phyloP scores from a whole-genome alignment of 305 asterid genomes.

The Stenogyne calaminthoides region DNA sequence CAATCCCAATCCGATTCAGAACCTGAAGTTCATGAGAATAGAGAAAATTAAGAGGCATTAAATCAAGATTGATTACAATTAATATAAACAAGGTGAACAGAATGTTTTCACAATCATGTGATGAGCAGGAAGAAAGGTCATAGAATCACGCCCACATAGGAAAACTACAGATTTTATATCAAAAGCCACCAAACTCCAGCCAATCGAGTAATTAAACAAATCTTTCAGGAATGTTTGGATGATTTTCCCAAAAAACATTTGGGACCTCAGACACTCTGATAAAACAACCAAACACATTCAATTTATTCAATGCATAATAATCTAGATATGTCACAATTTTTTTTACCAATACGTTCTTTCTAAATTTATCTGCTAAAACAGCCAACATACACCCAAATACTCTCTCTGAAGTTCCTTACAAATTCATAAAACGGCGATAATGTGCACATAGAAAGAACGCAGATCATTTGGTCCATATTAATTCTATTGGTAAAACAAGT shows the following conservation, averaged over 20 bases:
- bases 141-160: background rate
- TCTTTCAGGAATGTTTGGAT: background rate
- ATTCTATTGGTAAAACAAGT: background rate
- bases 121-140: background rate
- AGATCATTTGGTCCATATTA: background rate
- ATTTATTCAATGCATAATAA: background rate
- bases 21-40: conserved; percentile 52
- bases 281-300: too few species aligned
- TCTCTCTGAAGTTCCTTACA: background rate
- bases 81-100: background rate
- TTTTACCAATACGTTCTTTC: background rate
- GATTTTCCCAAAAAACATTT: background rate
- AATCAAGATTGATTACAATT: conserved; percentile 18
- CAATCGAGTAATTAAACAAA: conserved; percentile 9
- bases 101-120: background rate
- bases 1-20: conserved; percentile 62
- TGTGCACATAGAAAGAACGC: conserved; percentile 6
- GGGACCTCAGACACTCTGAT: background rate
- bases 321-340: background rate
- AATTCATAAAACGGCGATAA: background rate
- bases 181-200: conserved; percentile 10
- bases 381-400: background rate
- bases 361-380: background rate
- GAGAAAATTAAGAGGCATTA: background rate
- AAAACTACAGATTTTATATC: background rate